Base-by-base conservation (phyloP, 352 stramenopile genomes). In the Globisporangium ultimum region DNA sequence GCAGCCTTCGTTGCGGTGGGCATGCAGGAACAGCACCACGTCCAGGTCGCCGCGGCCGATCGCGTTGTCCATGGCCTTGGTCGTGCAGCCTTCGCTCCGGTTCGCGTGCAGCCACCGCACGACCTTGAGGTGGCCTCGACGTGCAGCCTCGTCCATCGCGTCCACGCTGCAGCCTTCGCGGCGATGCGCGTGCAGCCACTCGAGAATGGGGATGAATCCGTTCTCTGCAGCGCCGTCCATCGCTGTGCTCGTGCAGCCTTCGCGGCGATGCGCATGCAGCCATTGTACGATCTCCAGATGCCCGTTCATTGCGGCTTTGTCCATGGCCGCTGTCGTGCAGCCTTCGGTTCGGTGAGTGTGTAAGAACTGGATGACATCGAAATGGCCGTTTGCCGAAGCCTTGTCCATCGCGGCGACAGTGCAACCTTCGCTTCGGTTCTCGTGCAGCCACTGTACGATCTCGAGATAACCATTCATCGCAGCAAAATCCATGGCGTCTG, bases 31-130 rank as follows among this genome's bases (percentile, higher is more conserved):
- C 42, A 58, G 15, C 2, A 69, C 24, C 15, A 77, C 50, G 20
- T 45, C 40, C 4, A 71, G 17, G 28, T 70, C 34, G 12, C 66
- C 60, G 22, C 28, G 18, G 7, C 14, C 21, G 17, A 58, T 58
- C 21, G 62, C 62, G 22, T 53, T 47, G 40, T 45, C 18, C 28
- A 65, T 46, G 14, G 62, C 62, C n/a, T 52, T 36, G n/a, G 21
- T 59, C 18, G 66, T 76, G 50, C 64, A 71, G n/a, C 68, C 64
- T 58, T 73, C 65, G 2, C 20, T 66, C 0, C 62, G 50, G 34
- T 73, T 49, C 21, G 54, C 60, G 57, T 84, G 70, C 14, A 87
- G 49, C 57, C 78, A 85, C 54, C 67, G 21, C 2, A 75, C 70
- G 43, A 75, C 55, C 7, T 73, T 58, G 9, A 71, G 36, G 32